Evolutionary conservation across 2,329 filamentous ascomycete genomes (phyloP), one percentile per base, ranked within the genome.

Genomic region (Cytospora mali): DNA sequence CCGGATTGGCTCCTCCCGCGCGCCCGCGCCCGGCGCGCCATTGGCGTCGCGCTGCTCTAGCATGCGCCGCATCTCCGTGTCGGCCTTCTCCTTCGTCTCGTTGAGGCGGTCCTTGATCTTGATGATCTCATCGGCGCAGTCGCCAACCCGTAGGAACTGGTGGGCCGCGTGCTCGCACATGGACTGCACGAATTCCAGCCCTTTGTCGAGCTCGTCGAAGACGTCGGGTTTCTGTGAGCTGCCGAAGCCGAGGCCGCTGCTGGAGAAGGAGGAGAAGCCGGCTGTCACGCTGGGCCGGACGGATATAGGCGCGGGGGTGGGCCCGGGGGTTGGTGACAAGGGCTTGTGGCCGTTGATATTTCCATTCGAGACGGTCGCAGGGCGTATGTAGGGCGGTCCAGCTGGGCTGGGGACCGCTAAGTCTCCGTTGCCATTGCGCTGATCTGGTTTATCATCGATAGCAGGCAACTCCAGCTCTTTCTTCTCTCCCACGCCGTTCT

Each of bases 101-200:
- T 77, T 76, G 50, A 96, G 83, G 18, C 86, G 85, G 62, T 81
- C 79, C 70, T 87, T 85, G 58, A 93, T 89, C 53, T 86, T 88
- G 28, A 81, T 80, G 46, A 97, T 83, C 74, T 96, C 92, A 21
- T 86, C 83, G n/a, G 80, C 83, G 75, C 93, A 97, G 70, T 95
- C 89, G 13, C 93, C 93, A 58, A 93, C 90, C 27, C 93, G 87
- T n/a, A 97, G 80, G 65, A 95, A 92, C 71, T 96, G 91, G 71
- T 96, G 93, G 0, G 93, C 93, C 3, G 90, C 93, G 59, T 88
- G 88, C 76, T 97, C 93, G 73, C 91, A 96, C 69, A 93, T 85
- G 61, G 83, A 84, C 73, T 97, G 92, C 6, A 92, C 90, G 66
- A 86, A 85, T 72, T 97, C 93, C 28, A 97, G 80, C 0, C 86